phyloP scores from a whole-genome alignment of 805 yeast genomes.

The Metschnikowia santaceciliae region DNA sequence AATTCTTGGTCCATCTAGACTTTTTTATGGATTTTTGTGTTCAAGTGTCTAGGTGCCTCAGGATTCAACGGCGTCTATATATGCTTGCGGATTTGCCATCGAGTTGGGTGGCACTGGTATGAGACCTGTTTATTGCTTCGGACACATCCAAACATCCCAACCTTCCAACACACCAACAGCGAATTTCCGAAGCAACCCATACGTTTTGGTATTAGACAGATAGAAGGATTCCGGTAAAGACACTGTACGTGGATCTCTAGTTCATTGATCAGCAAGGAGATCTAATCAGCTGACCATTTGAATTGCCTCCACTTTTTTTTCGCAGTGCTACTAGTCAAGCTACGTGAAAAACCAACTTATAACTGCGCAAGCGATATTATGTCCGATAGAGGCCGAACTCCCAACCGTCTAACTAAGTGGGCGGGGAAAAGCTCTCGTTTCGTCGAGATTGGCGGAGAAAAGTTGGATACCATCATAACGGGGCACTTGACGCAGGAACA shows the following conservation, averaged over 20 bases:
- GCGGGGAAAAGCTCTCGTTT: conserved; percentile 17
- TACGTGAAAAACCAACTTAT: background rate
- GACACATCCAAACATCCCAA: background rate
- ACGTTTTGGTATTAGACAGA: too few species aligned
- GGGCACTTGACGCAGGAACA: conserved; percentile 64
- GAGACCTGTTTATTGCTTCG: background rate
- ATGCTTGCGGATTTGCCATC: conserved; percentile 2
- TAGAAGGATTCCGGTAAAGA: background rate
- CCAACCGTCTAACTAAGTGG: conserved; percentile 12
- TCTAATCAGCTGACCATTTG: background rate
- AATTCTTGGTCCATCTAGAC: conserved; percentile 9
- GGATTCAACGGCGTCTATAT: background rate
- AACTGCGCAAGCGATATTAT: conserved; percentile 4
- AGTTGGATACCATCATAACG: conserved; percentile 30
- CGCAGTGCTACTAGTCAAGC: background rate
- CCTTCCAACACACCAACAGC: background rate
- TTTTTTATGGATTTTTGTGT: background rate
- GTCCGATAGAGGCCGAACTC: conserved; percentile 15
- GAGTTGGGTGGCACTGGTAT: background rate
- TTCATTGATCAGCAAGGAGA: background rate
- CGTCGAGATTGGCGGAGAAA: conserved; percentile 12
- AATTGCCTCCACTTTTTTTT: background rate
- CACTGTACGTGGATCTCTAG: background rate
- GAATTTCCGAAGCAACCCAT: background rate
- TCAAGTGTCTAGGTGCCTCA: background rate